Conservation (phyloP, 192 early-diverging fungal species). For the Mortierella antarctica region DNA sequence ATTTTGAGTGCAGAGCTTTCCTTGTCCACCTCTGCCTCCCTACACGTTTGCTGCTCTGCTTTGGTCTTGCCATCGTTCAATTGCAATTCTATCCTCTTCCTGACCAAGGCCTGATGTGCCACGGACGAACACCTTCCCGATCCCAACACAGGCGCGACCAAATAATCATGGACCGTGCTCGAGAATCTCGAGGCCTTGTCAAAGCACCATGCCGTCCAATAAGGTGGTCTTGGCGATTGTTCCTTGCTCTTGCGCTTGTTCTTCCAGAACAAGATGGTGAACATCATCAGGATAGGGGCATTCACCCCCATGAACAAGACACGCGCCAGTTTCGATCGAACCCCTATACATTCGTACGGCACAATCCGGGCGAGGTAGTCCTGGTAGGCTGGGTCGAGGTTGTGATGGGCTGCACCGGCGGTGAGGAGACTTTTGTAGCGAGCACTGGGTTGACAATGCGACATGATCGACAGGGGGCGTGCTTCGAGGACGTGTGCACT, state of each 20-base stretch:
- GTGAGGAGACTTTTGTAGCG: constrained; percentile 48
- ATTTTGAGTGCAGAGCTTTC: background rate
- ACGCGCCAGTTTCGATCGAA: constrained; percentile 18
- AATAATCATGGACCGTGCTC: constrained; percentile 5
- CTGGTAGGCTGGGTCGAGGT: constrained; percentile 39
- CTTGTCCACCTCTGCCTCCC: constrained; percentile 4
- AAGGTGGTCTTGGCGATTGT: constrained; percentile 10
- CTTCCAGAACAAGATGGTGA: constrained; percentile 1
- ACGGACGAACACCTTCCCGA: constrained; percentile 18
- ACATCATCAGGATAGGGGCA: constrained; percentile 19
- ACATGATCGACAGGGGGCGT: constrained; percentile 19
- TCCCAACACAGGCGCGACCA: constrained; percentile 28
- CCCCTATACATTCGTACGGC: constrained; percentile 31
- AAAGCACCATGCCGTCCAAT: constrained; percentile 28
- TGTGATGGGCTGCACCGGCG: constrained; percentile 34
- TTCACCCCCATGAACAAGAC: constrained; percentile 6
- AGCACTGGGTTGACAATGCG: constrained; percentile 32
- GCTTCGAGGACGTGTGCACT: constrained; percentile 34
- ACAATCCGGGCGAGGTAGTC: constrained; percentile 32
- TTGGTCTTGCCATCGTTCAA: constrained; percentile 3
- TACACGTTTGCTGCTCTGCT: constrained; percentile 8
- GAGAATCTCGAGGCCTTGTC: constrained; percentile 23
- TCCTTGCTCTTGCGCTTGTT: constrained; percentile 19
- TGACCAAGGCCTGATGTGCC: constrained; percentile 7
- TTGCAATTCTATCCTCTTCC: constrained; percentile 10